These are phyloP conservation scores for Mrakiaceae sp. DNA, from an alignment of 1,284 basidiomycete species.

Conservation along the genomic window DNA sequence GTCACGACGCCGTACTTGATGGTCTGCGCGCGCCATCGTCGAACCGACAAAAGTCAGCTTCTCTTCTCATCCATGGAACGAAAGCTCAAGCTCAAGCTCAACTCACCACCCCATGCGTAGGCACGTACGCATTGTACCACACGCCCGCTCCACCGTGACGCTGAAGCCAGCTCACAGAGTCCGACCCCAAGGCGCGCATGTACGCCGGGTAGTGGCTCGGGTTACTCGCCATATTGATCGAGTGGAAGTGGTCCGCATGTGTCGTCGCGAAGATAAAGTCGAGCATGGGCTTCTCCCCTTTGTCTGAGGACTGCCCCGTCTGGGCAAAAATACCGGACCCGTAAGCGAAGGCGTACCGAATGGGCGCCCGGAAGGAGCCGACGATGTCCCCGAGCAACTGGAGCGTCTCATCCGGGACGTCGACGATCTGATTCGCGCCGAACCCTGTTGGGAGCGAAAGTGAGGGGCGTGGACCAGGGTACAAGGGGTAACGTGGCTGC, in stretches of 20 bases:
- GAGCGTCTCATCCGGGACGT: slow-evolving; percentile 61
- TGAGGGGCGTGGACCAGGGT: not conserved
- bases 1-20: slow-evolving; percentile 99
- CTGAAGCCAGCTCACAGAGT: slow-evolving; percentile 65
- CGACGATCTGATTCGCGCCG: slow-evolving; percentile 66
- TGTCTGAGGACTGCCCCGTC: slow-evolving; percentile 28
- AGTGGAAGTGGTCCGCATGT: slow-evolving; percentile 84
- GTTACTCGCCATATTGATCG: slow-evolving; percentile 81
- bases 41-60: not conserved
- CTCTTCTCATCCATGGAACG: not conserved
- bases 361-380: slow-evolving; percentile 64
- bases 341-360: slow-evolving; percentile 87
- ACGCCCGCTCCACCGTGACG: slow-evolving; percentile 65
- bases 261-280: slow-evolving; percentile 94
- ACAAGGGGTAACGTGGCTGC: not conserved
- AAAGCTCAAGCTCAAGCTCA: not conserved
- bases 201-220: slow-evolving; percentile 82
- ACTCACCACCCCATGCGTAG: slow-evolving; percentile 54
- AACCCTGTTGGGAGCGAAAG: slow-evolving; percentile 34
- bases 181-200: slow-evolving; percentile 65
- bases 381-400: slow-evolving; percentile 66
- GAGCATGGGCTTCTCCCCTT: slow-evolving; percentile 54
- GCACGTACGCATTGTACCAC: slow-evolving; percentile 88
- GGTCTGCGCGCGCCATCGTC: slow-evolving; percentile 41
- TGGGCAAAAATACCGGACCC: slow-evolving; percentile 75